Base-by-base conservation (phyloP, 1,284 basidiomycete species). In the Trichosporon faecale region DNA sequence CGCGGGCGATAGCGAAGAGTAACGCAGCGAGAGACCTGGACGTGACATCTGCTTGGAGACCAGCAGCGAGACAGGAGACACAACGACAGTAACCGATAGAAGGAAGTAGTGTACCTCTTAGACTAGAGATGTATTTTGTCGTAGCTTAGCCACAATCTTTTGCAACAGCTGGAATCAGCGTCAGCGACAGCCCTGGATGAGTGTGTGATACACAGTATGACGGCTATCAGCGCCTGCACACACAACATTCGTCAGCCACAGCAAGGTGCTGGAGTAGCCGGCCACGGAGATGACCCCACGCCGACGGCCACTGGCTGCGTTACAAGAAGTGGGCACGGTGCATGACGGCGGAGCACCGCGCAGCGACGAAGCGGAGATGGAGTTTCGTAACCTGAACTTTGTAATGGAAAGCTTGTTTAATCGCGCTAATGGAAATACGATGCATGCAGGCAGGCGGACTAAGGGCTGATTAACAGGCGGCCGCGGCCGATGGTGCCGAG, bases 401-500 rank as follows among this genome's bases (percentile, higher is more conserved):
- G 40, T 44, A 44, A 44, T 44, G 40, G 1, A 44, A 44, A 8
- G 40, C 18, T 44, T n/a, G 40, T n/a, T n/a, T 44, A 44, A 44
- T n/a, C 40, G 18, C 18, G 40, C 40, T 44, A 44, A 44, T 44
- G 40, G 40, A 44, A n/a, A 44, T n/a, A n/a, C 40, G 11, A 9
- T 33, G 33, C 35, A 3, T 37, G 35, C 35, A 12, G 14, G 35
- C 35, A 3, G 14, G n/a, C 4, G 40, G 40, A n/a, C n/a, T n/a
- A 21, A 52, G 25, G n/a, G 27, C 57, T 31, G 27, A 61, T 60
- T 29, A 60, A 18, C 9, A 29, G 29, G 57, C 57, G 57, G 57
- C 57, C 57, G 57, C 57, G 57, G 57, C 57, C 57, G 57, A 61
- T 61, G 27, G 27, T 61, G 57, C 57, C 57, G 57, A 29, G 29